Conservation (phyloP, 441 rosid species). For the Populus tomentosa region DNA sequence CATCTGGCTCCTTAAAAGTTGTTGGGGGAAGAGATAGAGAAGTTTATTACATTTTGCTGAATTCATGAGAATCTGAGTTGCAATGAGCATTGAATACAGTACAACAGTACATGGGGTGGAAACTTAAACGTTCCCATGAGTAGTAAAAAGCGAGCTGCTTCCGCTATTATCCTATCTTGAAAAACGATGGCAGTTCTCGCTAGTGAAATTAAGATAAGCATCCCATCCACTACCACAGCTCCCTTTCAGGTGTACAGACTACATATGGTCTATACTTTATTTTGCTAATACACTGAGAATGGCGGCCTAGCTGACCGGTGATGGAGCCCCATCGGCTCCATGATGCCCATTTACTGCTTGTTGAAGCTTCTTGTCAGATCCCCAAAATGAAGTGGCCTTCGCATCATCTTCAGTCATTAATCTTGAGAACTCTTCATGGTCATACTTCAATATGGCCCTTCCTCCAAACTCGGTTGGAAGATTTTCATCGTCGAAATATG, state of each 20-base stretch:
- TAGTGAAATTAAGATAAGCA: conserved; percentile 4
- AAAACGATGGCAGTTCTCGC: background rate
- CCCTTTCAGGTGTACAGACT: background rate
- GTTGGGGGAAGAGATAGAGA: background rate
- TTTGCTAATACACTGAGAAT: background rate
- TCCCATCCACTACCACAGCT: background rate
- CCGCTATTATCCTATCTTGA: background rate
- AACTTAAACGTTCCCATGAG: background rate
- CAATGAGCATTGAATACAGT: background rate
- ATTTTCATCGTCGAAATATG: conserved; percentile 72
- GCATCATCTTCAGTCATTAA: conserved; percentile 68
- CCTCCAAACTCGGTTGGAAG: conserved; percentile 89
- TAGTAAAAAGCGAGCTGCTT: background rate
- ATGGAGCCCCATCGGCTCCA: conserved; percentile 55
- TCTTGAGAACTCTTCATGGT: conserved; percentile 81
- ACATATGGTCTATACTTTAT: background rate
- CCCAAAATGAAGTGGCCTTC: conserved; percentile 65
- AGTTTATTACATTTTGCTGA: background rate
- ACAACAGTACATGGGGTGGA: no score
- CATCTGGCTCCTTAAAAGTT: background rate
- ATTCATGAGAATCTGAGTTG: background rate
- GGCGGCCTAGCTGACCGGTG: conserved; percentile 34
- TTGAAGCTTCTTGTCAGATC: conserved; percentile 41
- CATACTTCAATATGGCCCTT: conserved; percentile 57
- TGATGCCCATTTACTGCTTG: conserved; percentile 29